Conservation (phyloP, 331 rosid genomes). For the Cydonia oblonga region DNA sequence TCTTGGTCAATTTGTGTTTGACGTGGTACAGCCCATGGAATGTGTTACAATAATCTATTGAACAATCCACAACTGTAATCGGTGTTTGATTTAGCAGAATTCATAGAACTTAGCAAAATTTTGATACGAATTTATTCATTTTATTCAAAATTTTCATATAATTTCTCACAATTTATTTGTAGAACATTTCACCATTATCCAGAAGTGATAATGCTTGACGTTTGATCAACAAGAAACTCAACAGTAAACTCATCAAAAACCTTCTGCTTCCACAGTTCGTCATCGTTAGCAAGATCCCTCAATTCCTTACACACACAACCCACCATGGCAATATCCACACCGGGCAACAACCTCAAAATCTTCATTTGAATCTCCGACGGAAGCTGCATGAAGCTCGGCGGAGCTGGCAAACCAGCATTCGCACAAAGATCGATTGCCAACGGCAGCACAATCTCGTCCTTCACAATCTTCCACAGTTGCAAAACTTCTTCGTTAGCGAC, state of each 20-base stretch:
- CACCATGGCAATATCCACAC: slow-evolving; percentile 43
- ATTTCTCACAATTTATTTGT: not conserved
- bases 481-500: slow-evolving; percentile 24
- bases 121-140: no score
- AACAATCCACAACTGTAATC: no score
- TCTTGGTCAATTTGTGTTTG: no score
- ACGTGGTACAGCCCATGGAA: no score
- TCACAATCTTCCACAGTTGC: slow-evolving; percentile 59
- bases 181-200: not conserved
- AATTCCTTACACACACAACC: slow-evolving; percentile 43
- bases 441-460: slow-evolving; percentile 57
- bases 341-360: slow-evolving; percentile 45
- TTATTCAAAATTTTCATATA: not conserved
- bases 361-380: slow-evolving; percentile 45
- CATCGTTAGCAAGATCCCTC: slow-evolving; percentile 27
- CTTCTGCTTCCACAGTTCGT: slow-evolving; percentile 59
- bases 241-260: slow-evolving; percentile 27
- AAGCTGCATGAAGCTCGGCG: slow-evolving; percentile 53
- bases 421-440: slow-evolving; percentile 61
- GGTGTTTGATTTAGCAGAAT: no score
- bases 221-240: not conserved
- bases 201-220: not conserved
- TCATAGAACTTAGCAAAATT: no score
- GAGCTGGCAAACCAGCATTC: slow-evolving; percentile 37
- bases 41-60: no score